Percentiles rank a stretch among this genome's conserved stretches.
phyloP scores from a whole-genome alignment of 352 stramenopile genomes.

The Blastocystis hominis region DNA sequence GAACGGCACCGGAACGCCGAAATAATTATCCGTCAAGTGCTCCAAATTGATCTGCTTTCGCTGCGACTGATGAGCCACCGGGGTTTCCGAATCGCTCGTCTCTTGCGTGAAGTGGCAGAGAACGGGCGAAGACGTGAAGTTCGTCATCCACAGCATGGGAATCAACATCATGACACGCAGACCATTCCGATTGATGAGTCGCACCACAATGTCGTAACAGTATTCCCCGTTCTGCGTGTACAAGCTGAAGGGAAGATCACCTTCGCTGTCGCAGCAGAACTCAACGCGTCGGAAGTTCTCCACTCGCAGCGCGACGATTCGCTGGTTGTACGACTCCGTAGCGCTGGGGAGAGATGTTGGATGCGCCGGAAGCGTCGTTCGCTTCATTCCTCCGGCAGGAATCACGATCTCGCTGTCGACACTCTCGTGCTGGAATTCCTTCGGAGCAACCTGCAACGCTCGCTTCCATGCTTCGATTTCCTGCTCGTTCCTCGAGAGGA shows the following conservation, averaged over 20 bases:
- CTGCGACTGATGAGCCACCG: neutral
- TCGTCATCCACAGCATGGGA: neutral
- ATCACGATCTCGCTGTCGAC: neutral
- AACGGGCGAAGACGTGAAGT: neutral
- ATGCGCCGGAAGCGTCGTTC: conserved; percentile 3
- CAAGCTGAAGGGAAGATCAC: neutral
- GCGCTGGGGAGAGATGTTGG: neutral
- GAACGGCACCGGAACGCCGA: neutral
- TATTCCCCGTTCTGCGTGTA: neutral
- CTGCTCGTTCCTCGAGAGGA: neutral
- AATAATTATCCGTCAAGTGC: neutral
- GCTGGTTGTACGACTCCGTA: conserved; percentile 23
- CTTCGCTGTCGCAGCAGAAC: conserved; percentile 38
- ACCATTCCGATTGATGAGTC: neutral
- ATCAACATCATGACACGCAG: neutral
- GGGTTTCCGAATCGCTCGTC: neutral
- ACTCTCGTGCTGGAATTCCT: neutral
- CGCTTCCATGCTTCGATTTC: neutral
- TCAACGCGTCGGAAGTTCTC: neutral
- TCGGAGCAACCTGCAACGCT: neutral
- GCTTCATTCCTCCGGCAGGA: neutral
- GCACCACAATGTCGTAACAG: neutral
- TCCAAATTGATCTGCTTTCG: conserved; percentile 23
- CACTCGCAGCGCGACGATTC: neutral
- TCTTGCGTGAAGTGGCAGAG: neutral